Base-by-base conservation (phyloP, 371 early-diverging fungal species). In the Syncephalis plumigaleata region DNA sequence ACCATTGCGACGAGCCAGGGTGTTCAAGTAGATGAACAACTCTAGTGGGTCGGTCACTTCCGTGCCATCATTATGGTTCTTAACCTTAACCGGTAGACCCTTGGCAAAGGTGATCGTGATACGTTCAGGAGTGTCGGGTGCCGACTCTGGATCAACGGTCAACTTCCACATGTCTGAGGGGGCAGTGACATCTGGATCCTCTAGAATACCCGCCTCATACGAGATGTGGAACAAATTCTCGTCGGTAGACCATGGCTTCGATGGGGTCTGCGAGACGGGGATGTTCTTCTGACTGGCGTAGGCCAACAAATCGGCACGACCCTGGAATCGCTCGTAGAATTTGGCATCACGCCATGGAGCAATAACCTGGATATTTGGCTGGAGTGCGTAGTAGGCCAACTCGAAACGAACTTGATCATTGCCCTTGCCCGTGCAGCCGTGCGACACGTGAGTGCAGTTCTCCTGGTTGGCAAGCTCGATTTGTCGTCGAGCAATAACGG, bases 351-450 rank as follows among this genome's bases (percentile, higher is more conserved):
- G 72, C 93, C 93, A 96, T 23, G 94, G 93, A 36, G 92, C 85
- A 64, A 96, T 91, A 57, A 93, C 91, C 70, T 93, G 68, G 64
- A 94, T 92, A 50, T 74, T 68, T 47, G 88, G 89, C 55, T 85
- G 76, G 49, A 96, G 74, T 20, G 95, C 91, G 60, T 91, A 90
- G 79, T 90, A 96, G 36, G 89, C 94, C 43, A 96, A 75, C 66
- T 96, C 97, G 64, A 96, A 96, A 45, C 97, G 88, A 52, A 96
- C 94, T 68, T 96, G 97, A 61, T 96, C 97, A 72, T 96, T 96
- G 50, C 97, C 95, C 73, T 96, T 96, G 53, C 96, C 96, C 27
- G 97, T 96, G 76, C 94, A 94, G 37, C 97, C 94, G 71, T 96
- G 97, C 26, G 93, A 85, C 9, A 96, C 93, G 59, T 65, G 85